Evolutionary conservation across 768 basidiomycete genomes (phyloP).

Genomic region (Tylopilus sp.): DNA sequence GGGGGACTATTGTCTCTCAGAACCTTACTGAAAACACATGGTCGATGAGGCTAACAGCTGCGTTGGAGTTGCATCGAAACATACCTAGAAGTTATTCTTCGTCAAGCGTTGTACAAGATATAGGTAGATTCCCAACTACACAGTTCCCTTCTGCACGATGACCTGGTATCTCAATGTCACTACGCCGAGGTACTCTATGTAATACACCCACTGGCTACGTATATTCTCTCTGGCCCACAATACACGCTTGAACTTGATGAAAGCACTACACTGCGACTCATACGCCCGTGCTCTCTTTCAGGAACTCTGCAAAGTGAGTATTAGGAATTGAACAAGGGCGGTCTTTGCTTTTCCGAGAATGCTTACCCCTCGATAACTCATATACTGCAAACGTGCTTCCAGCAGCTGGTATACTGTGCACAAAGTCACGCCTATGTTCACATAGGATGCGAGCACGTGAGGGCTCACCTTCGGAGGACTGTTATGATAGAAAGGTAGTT

Average conservation of each 20-base stretch:
- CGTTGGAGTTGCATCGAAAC: no score
- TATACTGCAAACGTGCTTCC: conserved; percentile 89
- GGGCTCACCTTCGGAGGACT: conserved; percentile 61
- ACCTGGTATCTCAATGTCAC: not conserved
- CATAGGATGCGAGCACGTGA: not conserved
- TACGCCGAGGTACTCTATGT: not conserved
- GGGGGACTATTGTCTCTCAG: no score
- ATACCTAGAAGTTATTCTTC: no score
- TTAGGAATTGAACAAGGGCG: not conserved
- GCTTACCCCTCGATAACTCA: conserved; percentile 72
- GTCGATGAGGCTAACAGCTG: no score
- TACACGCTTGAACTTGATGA: not conserved
- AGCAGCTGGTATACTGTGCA: conserved; percentile 79
- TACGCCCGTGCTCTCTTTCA: conserved; percentile 24
- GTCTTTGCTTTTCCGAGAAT: not conserved
- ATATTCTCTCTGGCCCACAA: not conserved
- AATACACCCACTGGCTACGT: not conserved
- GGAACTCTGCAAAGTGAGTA: conserved; percentile 17
- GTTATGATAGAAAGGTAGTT: not conserved
- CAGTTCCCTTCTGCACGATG: not conserved
- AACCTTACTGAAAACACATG: no score
- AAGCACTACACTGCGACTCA: not conserved
- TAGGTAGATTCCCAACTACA: not conserved
- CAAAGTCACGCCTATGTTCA: not conserved
- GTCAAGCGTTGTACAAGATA: no score